Evolutionary conservation across 257 asterid genomes (phyloP).

Genomic region (Solanum appendiculatum): DNA sequence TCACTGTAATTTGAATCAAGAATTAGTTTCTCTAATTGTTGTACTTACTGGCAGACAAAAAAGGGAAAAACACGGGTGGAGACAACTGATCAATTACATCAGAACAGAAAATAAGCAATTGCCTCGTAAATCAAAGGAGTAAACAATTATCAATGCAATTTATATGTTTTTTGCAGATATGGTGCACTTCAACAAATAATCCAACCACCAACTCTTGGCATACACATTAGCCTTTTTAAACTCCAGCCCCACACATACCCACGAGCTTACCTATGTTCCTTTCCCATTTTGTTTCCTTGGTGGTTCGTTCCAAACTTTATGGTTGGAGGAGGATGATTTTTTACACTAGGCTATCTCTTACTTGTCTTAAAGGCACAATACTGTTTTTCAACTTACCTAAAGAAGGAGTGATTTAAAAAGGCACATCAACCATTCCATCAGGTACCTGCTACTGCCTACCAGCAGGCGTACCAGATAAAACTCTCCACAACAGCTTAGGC

Average conservation of each 20-base stretch:
- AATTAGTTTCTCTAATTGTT: neutral
- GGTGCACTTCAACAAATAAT: neutral
- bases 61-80: neutral
- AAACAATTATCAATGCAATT: neutral
- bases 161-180: neutral
- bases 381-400: neutral
- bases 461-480: neutral
- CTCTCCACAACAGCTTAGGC: neutral
- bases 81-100: neutral
- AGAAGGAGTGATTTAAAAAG: neutral
- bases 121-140: neutral
- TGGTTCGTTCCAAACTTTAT: neutral
- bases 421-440: neutral
- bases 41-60: neutral
- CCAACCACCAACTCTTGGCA: neutral
- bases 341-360: neutral
- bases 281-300: neutral
- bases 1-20: slow-evolving; percentile 47
- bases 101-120: neutral
- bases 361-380: neutral
- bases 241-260: neutral
- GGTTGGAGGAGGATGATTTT: neutral
- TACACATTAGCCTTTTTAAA: neutral
- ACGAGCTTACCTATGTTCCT: neutral
- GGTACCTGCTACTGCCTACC: neutral